phyloP scores from a whole-genome alignment of 495 filamentous ascomycete species.

The Pseudotulostoma volvatum region DNA sequence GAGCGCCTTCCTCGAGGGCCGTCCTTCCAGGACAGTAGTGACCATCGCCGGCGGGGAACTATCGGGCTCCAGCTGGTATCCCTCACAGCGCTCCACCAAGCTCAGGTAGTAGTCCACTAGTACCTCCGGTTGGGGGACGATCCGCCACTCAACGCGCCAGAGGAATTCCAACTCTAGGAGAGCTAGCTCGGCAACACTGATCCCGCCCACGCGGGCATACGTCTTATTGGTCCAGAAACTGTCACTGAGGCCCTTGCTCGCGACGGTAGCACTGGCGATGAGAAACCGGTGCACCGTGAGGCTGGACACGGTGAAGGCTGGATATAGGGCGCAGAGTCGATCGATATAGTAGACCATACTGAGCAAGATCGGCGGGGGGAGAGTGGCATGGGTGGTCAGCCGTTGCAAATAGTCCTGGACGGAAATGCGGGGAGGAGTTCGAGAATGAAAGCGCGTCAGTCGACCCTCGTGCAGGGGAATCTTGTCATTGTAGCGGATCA shows the following conservation, averaged over 20 bases:
- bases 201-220: conserved; percentile 85
- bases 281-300: conserved; percentile 94
- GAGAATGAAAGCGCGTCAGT: conserved; percentile 88
- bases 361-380: conserved; percentile 88
- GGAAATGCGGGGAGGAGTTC: conserved; percentile 85
- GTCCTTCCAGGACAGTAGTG: no score
- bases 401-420: conserved; percentile 85
- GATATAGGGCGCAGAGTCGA: conserved; percentile 77
- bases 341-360: conserved; percentile 99
- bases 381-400: conserved; percentile 81
- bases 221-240: conserved; percentile 96
- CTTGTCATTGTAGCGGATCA: conserved; percentile 82
- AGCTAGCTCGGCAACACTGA: conserved; percentile 73
- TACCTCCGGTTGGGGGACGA: conserved; percentile 87
- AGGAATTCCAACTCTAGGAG: conserved; percentile 91
- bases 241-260: conserved; percentile 88
- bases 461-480: conserved; percentile 70
- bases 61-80: conserved; percentile 24
- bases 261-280: conserved; percentile 88
- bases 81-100: conserved; percentile 54
- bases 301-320: conserved; percentile 84
- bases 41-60: no score
- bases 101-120: conserved; percentile 85
- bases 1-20: no score
- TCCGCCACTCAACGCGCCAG: conserved; percentile 82